Evolutionary conservation across 352 stramenopile species (phyloP).

Genomic region (Globisporangium spinosum): DNA sequence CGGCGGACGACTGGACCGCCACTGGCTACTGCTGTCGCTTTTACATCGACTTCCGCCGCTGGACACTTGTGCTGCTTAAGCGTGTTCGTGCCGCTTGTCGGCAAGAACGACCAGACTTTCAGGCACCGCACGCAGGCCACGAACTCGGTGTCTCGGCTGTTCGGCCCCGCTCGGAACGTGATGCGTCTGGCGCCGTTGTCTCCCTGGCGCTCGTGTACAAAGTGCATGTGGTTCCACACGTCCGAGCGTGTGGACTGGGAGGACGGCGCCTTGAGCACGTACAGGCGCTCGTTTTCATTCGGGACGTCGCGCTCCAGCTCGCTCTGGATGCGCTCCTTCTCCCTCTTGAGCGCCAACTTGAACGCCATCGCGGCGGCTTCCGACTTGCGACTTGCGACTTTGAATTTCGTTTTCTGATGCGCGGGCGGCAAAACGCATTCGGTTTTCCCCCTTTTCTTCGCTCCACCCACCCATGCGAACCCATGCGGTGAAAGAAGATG

Average conservation of each 20-base stretch:
- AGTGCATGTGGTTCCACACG: constrained; percentile 1
- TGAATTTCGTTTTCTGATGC: not conserved
- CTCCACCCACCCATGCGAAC: not conserved
- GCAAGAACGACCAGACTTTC: not conserved
- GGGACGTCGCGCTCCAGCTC: not conserved
- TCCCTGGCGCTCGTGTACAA: not conserved
- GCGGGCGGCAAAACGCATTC: not conserved
- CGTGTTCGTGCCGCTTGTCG: constrained; percentile 3
- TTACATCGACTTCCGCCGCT: too few species aligned
- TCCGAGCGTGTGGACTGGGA: not conserved
- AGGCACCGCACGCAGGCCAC: constrained; percentile 5
- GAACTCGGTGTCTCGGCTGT: not conserved
- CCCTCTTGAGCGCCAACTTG: constrained; percentile 1
- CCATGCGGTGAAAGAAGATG: not conserved
- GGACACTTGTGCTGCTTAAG: constrained; percentile 9
- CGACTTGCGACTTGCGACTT: not conserved
- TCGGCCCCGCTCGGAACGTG: not conserved
- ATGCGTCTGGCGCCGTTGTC: not conserved
- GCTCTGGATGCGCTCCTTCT: constrained; percentile 7
- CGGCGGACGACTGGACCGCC: not conserved
- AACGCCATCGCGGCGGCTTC: not conserved
- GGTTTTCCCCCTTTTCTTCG: not conserved
- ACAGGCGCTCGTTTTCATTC: constrained; percentile 1
- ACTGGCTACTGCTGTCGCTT: not conserved
- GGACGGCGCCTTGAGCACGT: not conserved